Conservation (phyloP, 164 flowering plant species). For the Tetrastigma voinierianum region DNA sequence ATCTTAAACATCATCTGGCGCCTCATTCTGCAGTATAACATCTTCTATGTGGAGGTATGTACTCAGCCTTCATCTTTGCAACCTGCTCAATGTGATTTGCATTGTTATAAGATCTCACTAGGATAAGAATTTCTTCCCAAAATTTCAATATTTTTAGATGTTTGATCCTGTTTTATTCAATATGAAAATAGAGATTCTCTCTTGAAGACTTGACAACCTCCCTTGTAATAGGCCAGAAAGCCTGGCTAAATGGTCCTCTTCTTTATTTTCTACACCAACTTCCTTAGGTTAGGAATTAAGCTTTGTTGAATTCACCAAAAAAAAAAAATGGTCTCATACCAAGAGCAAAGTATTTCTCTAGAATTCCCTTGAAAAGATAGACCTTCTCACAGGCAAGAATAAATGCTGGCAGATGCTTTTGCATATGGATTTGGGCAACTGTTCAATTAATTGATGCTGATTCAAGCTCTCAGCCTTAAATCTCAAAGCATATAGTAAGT, state of each 20-base stretch:
- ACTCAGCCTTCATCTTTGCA: constrained; percentile 81
- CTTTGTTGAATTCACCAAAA: background rate
- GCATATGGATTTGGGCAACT: constrained; percentile 81
- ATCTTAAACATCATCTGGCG: constrained; percentile 81
- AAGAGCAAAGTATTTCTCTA: constrained; percentile 62
- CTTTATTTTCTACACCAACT: too few relatives aligned
- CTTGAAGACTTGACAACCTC: too few relatives aligned
- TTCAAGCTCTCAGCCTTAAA: constrained; percentile 94
- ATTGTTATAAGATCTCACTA: background rate
- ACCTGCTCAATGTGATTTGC: constrained; percentile 46
- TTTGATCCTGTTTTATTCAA: too few relatives aligned
- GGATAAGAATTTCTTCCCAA: too few relatives aligned
- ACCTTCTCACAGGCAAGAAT: constrained; percentile 75
- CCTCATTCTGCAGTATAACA: constrained; percentile 77
- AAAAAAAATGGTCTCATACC: too few relatives aligned
- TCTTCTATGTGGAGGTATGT: constrained; percentile 90
- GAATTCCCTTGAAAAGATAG: constrained; percentile 83
- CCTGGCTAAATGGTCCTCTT: too few relatives aligned
- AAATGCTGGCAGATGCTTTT: constrained; percentile 79
- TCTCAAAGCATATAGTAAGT: constrained; percentile 76
- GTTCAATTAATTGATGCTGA: constrained; percentile 78
- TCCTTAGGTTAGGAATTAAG: too few relatives aligned
- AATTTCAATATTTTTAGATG: background rate
- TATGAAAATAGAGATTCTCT: too few relatives aligned
- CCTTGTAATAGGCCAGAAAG: too few relatives aligned